These are phyloP conservation scores for Penicillium expansum DNA, from an alignment of 2,329 filamentous ascomycete species.

Conservation along the genomic window DNA sequence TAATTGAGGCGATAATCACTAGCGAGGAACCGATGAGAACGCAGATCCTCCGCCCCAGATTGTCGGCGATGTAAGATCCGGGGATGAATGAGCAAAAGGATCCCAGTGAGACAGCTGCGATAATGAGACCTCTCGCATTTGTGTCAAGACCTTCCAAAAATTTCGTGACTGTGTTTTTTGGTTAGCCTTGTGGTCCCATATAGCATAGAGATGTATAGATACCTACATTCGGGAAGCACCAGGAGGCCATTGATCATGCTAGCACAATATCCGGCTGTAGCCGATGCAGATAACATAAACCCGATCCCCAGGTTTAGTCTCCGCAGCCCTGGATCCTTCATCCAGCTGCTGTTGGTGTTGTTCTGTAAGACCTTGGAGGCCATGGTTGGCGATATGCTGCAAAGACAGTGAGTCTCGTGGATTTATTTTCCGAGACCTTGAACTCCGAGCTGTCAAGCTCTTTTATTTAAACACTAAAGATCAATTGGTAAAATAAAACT, in stretches of 20 bases:
- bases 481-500: slow-evolving; percentile 6
- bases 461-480: slow-evolving; percentile 8
- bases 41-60: slow-evolving; percentile 44
- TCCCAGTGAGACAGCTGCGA: slow-evolving; percentile 24
- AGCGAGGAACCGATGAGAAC: slow-evolving; percentile 43
- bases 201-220: not conserved
- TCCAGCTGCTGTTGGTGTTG: slow-evolving; percentile 11
- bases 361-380: slow-evolving; percentile 9
- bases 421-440: not conserved
- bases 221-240: slow-evolving; percentile 24
- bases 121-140: slow-evolving; percentile 20
- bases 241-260: slow-evolving; percentile 27
- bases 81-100: slow-evolving; percentile 24
- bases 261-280: slow-evolving; percentile 25
- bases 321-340: slow-evolving; percentile 17
- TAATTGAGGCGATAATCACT: slow-evolving; percentile 27
- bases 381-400: slow-evolving; percentile 2
- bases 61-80: slow-evolving; percentile 37
- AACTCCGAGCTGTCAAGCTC: slow-evolving; percentile 9
- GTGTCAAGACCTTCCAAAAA: slow-evolving; percentile 18
- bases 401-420: not conserved
- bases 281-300: slow-evolving; percentile 26
- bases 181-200: slow-evolving; percentile 1
- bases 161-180: slow-evolving; percentile 7
- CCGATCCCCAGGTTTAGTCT: slow-evolving; percentile 22